Evolutionary conservation across 2,329 filamentous ascomycete species (phyloP), one percentile per base, ranked within the genome.

Genomic region (Sporothrix euskadiensis): DNA sequence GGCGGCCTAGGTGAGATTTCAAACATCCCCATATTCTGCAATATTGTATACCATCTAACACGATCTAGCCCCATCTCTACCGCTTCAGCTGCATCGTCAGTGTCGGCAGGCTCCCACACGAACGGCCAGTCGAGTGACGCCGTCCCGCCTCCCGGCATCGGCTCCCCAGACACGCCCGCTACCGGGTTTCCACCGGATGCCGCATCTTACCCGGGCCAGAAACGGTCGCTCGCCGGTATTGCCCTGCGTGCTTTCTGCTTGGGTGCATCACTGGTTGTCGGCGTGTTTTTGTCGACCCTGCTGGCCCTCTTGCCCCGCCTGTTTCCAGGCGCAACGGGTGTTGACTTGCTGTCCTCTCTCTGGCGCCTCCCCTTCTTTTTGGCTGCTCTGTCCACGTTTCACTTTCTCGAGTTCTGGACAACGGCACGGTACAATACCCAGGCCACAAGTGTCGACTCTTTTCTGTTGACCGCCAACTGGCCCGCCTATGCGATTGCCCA

Each of bases 351-450:
- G 16, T 84, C 83, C 47, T 85, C 87, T 30, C 81, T 88, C 73
- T 91, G 89, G 89, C 88, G 89, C 73, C 80, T 88, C 8, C 87
- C 89, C 41, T 89, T 91, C 80, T 95, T 95, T 83, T 79, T 91
- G 66, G 83, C 84, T 70, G 84, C 89, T 16, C 90, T 98, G 66
- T 88, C 91, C 35, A 78, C 91, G 41, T 98, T 98, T 83, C 96
- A 99, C 85, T 98, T 97, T 83, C 90, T 98, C 81, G 96, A 99
- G 83, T 99, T 94, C 85, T 97, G 90, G 86, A 93, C 91, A 44
- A 98, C 95, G 0, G 94, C 95, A 9, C 85, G 87, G 72, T 93
- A 92, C 83, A 98, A 98, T 82, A 93, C 93, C 0, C 86, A 87
- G 19, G 86, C 89, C 70, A 93, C 93, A 26, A 88, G 86, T 32